These are phyloP conservation scores for Nakazawaea laoshanensis DNA, from an alignment of 805 yeast genomes.

Conservation along the genomic window DNA sequence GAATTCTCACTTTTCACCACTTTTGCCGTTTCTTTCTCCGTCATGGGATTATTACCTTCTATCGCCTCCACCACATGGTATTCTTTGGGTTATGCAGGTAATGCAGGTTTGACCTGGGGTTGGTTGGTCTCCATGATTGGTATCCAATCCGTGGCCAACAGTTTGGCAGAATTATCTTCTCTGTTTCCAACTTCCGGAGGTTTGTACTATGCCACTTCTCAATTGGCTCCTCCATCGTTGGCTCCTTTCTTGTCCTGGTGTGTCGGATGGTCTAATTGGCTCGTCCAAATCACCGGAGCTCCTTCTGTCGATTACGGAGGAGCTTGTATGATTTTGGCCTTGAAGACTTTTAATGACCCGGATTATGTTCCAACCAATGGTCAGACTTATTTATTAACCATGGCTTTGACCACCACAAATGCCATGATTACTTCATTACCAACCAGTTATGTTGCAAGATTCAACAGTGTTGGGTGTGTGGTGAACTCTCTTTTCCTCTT, in stretches of 20 bases:
- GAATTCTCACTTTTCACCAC: conserved; percentile 49
- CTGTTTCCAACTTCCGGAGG: conserved; percentile 67
- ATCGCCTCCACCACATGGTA: conserved; percentile 56
- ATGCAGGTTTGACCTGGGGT: conserved; percentile 61
- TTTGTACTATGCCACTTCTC: conserved; percentile 59
- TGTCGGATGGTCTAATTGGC: conserved; percentile 58
- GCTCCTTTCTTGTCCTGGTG: conserved; percentile 52
- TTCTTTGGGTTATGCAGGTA: conserved; percentile 53
- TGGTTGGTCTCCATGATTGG: conserved; percentile 47
- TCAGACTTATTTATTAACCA: conserved; percentile 41
- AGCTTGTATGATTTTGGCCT: conserved; percentile 48
- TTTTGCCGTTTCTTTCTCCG: conserved; percentile 58
- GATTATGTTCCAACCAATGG: conserved; percentile 34
- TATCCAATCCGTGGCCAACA: conserved; percentile 47
- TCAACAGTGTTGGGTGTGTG: conserved; percentile 42
- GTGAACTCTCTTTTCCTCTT: conserved; percentile 39
- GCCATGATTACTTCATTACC: conserved; percentile 43
- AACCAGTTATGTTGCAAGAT: conserved; percentile 42
- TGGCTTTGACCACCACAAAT: conserved; percentile 41
- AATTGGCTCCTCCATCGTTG: conserved; percentile 47
- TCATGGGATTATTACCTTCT: conserved; percentile 58
- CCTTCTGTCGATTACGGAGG: conserved; percentile 53
- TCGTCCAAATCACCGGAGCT: conserved; percentile 54
- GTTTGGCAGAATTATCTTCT: conserved; percentile 58
- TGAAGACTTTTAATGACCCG: conserved; percentile 32